Evolutionary conservation across 2,329 filamentous ascomycete species (phyloP).

Genomic region (Intubia oerlemansii): DNA sequence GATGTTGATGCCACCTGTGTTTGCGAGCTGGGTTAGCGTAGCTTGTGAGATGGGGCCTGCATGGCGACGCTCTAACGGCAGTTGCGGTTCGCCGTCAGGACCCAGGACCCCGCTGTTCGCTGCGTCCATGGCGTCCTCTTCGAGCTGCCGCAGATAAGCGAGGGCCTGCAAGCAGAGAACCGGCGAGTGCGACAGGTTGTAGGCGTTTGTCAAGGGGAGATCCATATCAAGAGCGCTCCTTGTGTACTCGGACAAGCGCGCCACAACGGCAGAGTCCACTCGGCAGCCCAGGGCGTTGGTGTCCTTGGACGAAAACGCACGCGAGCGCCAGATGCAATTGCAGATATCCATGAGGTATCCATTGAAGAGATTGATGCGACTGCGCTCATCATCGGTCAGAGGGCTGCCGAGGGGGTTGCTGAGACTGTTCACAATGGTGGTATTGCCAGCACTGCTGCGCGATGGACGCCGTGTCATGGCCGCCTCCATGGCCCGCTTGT

Average conservation of each 20-base stretch:
- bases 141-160: slow-evolving; percentile 29
- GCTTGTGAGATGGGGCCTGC: slow-evolving; percentile 49
- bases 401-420: slow-evolving; percentile 4
- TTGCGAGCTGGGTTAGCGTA: slow-evolving; percentile 39
- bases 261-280: slow-evolving; percentile 21
- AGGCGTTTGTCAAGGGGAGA: slow-evolving; percentile 25
- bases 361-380: slow-evolving; percentile 52
- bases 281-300: slow-evolving; percentile 37
- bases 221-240: slow-evolving; percentile 22
- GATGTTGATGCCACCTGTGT: slow-evolving; percentile 42
- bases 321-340: slow-evolving; percentile 61
- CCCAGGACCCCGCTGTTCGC: neutral
- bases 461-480: slow-evolving; percentile 22
- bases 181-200: slow-evolving; percentile 38
- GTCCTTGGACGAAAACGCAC: slow-evolving; percentile 46
- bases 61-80: slow-evolving; percentile 26
- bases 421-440: neutral
- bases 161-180: slow-evolving; percentile 33
- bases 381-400: slow-evolving; percentile 26
- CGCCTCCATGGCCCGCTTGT: slow-evolving; percentile 53
- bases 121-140: slow-evolving; percentile 28
- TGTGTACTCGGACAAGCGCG: slow-evolving; percentile 26
- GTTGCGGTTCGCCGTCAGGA: no score
- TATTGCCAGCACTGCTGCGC: slow-evolving; percentile 1
- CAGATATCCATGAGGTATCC: slow-evolving; percentile 73